Base-by-base conservation (phyloP, 2,329 filamentous ascomycete genomes). In the Didymella sp. region DNA sequence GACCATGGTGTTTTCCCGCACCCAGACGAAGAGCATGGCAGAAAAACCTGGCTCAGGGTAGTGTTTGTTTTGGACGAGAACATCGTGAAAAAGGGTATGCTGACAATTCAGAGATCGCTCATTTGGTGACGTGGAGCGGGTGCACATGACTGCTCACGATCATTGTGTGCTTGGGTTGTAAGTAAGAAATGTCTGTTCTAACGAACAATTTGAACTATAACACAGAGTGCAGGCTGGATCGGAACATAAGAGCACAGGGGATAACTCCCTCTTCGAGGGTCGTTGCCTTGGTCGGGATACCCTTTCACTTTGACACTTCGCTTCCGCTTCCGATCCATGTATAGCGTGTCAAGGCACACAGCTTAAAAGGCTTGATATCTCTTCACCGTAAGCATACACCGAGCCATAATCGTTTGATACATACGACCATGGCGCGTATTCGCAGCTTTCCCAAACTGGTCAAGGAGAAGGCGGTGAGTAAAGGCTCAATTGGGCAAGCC, bases 41-140 rank as follows among this genome's bases (percentile, higher is more conserved):
- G 70, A 41, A 66, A 66, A 21, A 80, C 79, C 0, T 78, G 79
- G 75, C 81, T 79, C 64, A 64, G 80, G 28, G 63, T 80, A 49
- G 74, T 79, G 5, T 68, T 64, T 78, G 78, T 76, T 8, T 64
- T 78, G 22, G 68, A 76, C 9, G 71, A 73, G 43, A 60, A 68
- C 12, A 63, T 70, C 24, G 49, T 81, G 28, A 63, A 70, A 19
- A 73, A 77, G 60, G 77, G 73, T 12, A 52, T 79, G 43, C 19
- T 13, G 24, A 54, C 44, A 13, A 48, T 54, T 48, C 4, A 11
- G 4, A 7, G 38, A 37, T 2, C n/a, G n/a, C 3, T 44, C 30
- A 48, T 27, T n/a, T 53, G 43, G 21, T 42, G 22, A 47, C 3
- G 15, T 25, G 15, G 15, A 17, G 15, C 6, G 7, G n/a, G 15